phyloP scores from a whole-genome alignment of 176 grass and related monocot species.

The Aegilops tauschii region DNA sequence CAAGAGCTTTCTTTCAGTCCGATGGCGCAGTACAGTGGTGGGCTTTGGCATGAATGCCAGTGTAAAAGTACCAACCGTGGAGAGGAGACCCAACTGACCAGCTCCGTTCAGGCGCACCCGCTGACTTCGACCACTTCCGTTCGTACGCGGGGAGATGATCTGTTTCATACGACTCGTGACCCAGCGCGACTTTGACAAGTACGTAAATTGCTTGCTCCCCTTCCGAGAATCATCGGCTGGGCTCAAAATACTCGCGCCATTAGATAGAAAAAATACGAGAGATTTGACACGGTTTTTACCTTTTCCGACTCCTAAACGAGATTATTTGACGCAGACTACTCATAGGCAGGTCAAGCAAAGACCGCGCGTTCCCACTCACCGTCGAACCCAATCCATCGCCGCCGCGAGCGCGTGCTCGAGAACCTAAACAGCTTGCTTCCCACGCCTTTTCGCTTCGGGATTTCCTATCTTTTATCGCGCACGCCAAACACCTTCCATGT shows the following conservation, averaged over 20 bases:
- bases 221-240: background rate
- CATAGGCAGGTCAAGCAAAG: background rate
- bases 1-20: no score
- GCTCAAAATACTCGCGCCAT: background rate
- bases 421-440: background rate
- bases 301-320: background rate
- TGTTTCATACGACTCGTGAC: background rate
- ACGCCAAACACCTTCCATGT: conserved; percentile 19
- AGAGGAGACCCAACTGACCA: no score
- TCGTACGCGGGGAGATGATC: no score
- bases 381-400: background rate
- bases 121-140: background rate
- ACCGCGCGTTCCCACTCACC: background rate
- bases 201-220: background rate
- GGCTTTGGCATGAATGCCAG: no score
- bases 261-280: background rate
- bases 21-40: no score
- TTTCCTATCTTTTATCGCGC: background rate
- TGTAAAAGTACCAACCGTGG: no score
- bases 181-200: background rate
- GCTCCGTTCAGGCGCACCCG: background rate
- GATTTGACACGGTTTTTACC: background rate
- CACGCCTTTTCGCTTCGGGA: background rate
- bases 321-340: background rate
- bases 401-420: background rate